Evolutionary conservation across 2,329 filamentous ascomycete species (phyloP).

Genomic region (Verticillium dahliae): DNA sequence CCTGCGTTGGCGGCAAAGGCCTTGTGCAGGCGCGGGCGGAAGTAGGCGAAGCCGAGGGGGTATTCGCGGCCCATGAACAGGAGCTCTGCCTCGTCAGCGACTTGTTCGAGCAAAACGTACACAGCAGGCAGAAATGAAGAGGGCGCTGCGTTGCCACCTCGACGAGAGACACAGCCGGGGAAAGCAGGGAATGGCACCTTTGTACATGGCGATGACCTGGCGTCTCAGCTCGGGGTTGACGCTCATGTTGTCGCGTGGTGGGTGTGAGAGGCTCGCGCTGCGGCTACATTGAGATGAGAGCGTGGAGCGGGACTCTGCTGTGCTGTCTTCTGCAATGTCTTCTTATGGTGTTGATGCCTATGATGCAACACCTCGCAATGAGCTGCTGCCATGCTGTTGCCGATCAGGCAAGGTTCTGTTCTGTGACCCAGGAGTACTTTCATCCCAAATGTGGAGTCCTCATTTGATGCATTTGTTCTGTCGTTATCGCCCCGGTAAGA

Average conservation of each 20-base stretch:
- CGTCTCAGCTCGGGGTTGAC: slow-evolving; percentile 50
- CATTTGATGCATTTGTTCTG: too few species aligned
- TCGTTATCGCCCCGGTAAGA: too few species aligned
- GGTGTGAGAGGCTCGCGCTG: not conserved
- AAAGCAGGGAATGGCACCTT: slow-evolving; percentile 50
- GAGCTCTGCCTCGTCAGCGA: slow-evolving; percentile 53
- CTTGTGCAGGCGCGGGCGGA: slow-evolving; percentile 71
- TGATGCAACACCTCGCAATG: not conserved
- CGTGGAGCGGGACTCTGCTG: too few species aligned
- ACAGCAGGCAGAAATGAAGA: not conserved
- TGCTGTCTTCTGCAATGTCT: too few species aligned
- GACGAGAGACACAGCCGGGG: not conserved
- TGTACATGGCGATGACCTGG: slow-evolving; percentile 82
- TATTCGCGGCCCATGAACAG: slow-evolving; percentile 81
- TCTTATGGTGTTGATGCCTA: not conserved
- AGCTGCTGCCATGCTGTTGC: too few species aligned
- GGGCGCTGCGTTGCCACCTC: too few species aligned
- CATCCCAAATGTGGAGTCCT: too few species aligned
- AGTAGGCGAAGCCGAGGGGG: slow-evolving; percentile 75
- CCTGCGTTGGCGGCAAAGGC: slow-evolving; percentile 74
- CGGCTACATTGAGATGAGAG: not conserved
- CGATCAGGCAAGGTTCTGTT: too few species aligned
- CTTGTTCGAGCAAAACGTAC: not conserved
- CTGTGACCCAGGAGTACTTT: too few species aligned
- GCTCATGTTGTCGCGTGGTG: not conserved